Conservation (phyloP, 345 rosid species). For the Mercurialis annua region DNA sequence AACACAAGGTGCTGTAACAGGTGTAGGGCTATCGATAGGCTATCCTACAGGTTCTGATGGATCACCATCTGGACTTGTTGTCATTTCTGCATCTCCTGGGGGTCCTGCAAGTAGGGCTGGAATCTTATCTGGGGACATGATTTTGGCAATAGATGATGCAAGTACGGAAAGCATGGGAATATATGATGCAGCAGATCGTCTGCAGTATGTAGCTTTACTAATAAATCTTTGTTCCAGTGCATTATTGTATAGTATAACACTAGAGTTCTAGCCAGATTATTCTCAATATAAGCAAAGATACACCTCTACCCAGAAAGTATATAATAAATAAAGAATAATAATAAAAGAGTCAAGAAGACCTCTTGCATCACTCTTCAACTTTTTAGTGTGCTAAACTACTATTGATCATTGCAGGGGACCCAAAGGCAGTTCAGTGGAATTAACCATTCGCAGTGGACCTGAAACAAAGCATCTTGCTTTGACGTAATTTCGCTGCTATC, state of each 20-base stretch:
- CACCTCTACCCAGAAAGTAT: too few relatives aligned
- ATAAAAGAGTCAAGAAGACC: not conserved
- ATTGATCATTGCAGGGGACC: conserved; percentile 65
- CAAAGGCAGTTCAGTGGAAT: conserved; percentile 82
- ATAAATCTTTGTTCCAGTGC: not conserved
- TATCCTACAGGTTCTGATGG: conserved; percentile 59
- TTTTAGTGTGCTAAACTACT: conserved; percentile 13
- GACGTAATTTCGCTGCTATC: conserved; percentile 41
- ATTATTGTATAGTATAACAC: too few relatives aligned
- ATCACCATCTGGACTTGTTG: conserved; percentile 63
- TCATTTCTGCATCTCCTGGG: conserved; percentile 83
- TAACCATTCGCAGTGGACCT: conserved; percentile 70
- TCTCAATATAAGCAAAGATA: too few relatives aligned
- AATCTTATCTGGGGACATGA: conserved; percentile 69
- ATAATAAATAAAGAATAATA: not conserved
- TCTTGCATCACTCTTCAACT: not conserved
- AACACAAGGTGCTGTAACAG: conserved; percentile 89
- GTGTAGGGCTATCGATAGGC: conserved; percentile 93
- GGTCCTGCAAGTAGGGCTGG: conserved; percentile 94
- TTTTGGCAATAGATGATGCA: conserved; percentile 59
- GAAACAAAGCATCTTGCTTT: conserved; percentile 64
- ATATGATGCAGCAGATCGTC: conserved; percentile 85
- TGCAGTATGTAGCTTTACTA: conserved; percentile 59
- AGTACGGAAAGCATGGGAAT: conserved; percentile 70
- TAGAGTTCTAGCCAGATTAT: too few relatives aligned